These are phyloP conservation scores for Draba incana DNA, from an alignment of 345 rosid genomes.

Conservation along the genomic window DNA sequence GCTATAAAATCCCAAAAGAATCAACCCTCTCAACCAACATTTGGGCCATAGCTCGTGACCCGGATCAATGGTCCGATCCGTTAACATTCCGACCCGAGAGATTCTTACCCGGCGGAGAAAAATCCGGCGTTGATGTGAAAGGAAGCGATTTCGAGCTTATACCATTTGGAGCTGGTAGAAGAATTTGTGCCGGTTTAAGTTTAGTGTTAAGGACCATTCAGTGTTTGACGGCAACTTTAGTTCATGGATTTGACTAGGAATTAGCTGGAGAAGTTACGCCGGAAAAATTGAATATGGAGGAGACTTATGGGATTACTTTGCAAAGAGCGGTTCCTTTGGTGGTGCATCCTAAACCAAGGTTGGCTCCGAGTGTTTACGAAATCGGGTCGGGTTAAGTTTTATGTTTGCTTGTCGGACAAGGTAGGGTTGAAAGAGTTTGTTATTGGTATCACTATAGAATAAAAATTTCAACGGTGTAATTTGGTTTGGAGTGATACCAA, in stretches of 20 bases:
- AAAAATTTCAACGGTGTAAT: conserved; percentile 5
- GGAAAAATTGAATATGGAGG: conserved; percentile 68
- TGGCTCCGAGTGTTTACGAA: conserved; percentile 44
- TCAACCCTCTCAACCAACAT: conserved; percentile 64
- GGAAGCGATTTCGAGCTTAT: conserved; percentile 77
- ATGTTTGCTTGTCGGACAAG: conserved; percentile 11
- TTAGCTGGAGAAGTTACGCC: conserved; percentile 52
- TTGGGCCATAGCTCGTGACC: conserved; percentile 93
- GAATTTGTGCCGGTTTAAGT: conserved; percentile 82
- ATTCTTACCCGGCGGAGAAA: conserved; percentile 72
- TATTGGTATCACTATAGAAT: neutral
- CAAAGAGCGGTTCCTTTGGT: conserved; percentile 65
- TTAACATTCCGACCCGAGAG: conserved; percentile 67
- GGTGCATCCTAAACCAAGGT: conserved; percentile 68
- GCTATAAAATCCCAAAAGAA: conserved; percentile 71
- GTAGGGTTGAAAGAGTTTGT: conserved; percentile 1
- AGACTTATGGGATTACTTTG: conserved; percentile 71
- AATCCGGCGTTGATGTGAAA: conserved; percentile 57
- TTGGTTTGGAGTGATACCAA: neutral
- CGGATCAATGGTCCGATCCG: conserved; percentile 66
- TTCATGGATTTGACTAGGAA: conserved; percentile 79
- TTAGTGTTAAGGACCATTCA: conserved; percentile 76
- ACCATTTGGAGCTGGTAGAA: conserved; percentile 87
- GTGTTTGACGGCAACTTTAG: conserved; percentile 58
- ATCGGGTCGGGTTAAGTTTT: conserved; percentile 6